A percentile compares a stretch with the other conserved stretches of the same genome.
Evolutionary conservation across 495 filamentous ascomycete genomes (phyloP).

Genomic region (Penicillium bialowiezense): DNA sequence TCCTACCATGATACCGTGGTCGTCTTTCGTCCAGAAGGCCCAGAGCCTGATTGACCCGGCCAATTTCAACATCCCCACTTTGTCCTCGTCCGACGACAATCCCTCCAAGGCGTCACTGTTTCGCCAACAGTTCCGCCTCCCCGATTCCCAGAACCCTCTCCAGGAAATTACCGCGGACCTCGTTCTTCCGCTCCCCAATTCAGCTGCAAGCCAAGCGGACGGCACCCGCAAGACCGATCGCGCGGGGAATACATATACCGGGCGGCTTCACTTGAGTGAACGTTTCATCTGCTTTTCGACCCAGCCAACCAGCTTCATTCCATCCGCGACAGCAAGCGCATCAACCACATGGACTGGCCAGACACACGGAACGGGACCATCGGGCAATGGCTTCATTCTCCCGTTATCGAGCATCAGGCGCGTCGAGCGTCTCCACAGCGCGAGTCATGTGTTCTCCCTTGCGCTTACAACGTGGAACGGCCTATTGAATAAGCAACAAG

Average conservation of each 20-base stretch:
- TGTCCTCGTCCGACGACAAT: slow-evolving; percentile 66
- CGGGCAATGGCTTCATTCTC: slow-evolving; percentile 95
- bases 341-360: slow-evolving; percentile 82
- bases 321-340: slow-evolving; percentile 67
- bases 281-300: slow-evolving; percentile 94
- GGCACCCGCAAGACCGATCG: slow-evolving; percentile 57
- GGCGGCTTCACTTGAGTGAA: slow-evolving; percentile 90
- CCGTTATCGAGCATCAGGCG: slow-evolving; percentile 87
- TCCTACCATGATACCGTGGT: slow-evolving; percentile 69
- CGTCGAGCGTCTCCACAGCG: slow-evolving; percentile 88
- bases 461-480: slow-evolving; percentile 97
- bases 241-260: slow-evolving; percentile 81
- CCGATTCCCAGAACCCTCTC: slow-evolving; percentile 83
- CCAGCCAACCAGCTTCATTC: slow-evolving; percentile 81
- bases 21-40: slow-evolving; percentile 89
- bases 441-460: slow-evolving; percentile 87
- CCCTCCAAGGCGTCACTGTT: slow-evolving; percentile 92
- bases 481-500: slow-evolving; percentile 50
- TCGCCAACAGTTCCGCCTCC: slow-evolving; percentile 93
- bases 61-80: slow-evolving; percentile 58
- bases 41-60: slow-evolving; percentile 88
- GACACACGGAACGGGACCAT: slow-evolving; percentile 86
- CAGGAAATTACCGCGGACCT: slow-evolving; percentile 96
- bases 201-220: slow-evolving; percentile 53
- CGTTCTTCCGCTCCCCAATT: slow-evolving; percentile 65